Conservation (phyloP, 352 stramenopile species). For the Phytophthora hybrid region DNA sequence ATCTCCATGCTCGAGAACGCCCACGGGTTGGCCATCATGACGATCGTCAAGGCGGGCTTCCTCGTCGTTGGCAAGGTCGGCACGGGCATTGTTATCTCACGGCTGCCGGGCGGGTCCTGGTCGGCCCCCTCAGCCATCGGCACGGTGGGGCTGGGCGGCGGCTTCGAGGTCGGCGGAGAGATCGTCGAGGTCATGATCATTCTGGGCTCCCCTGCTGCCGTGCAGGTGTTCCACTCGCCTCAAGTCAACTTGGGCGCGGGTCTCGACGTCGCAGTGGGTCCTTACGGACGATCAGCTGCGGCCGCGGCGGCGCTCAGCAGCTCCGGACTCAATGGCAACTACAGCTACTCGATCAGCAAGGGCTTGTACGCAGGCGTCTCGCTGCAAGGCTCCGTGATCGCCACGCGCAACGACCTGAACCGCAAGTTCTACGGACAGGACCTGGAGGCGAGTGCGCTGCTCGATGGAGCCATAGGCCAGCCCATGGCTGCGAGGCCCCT, state of each 20-base stretch:
- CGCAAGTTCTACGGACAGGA: slow-evolving; percentile 93
- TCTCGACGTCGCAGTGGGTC: slow-evolving; percentile 86
- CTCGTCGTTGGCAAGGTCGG: slow-evolving; percentile 69
- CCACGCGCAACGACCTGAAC: slow-evolving; percentile 85
- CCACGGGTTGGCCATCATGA: slow-evolving; percentile 64
- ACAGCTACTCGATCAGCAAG: slow-evolving; percentile 92
- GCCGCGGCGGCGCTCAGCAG: slow-evolving; percentile 68
- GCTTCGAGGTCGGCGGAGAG: slow-evolving; percentile 89
- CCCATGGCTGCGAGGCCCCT: slow-evolving; percentile 58
- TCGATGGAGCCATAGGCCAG: slow-evolving; percentile 51
- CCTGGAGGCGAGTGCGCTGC: slow-evolving; percentile 50
- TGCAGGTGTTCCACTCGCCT: slow-evolving; percentile 86
- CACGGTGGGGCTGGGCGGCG: slow-evolving; percentile 76
- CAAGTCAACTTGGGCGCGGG: slow-evolving; percentile 90
- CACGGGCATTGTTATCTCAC: slow-evolving; percentile 83
- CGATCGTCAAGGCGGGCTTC: slow-evolving; percentile 63
- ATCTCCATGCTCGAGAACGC: slow-evolving; percentile 62
- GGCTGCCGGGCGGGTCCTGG: slow-evolving; percentile 78
- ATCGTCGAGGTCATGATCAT: slow-evolving; percentile 94
- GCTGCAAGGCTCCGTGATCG: slow-evolving; percentile 90
- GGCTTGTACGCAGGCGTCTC: slow-evolving; percentile 92
- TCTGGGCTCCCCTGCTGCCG: slow-evolving; percentile 84
- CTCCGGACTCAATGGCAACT: slow-evolving; percentile 80
- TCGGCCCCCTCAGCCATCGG: slow-evolving; percentile 91
- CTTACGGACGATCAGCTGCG: slow-evolving; percentile 72